A percentile compares a stretch with the other conserved stretches of the same genome.
Evolutionary conservation across 805 yeast species (phyloP).

Genomic region (Saccharomycopsis vini): DNA sequence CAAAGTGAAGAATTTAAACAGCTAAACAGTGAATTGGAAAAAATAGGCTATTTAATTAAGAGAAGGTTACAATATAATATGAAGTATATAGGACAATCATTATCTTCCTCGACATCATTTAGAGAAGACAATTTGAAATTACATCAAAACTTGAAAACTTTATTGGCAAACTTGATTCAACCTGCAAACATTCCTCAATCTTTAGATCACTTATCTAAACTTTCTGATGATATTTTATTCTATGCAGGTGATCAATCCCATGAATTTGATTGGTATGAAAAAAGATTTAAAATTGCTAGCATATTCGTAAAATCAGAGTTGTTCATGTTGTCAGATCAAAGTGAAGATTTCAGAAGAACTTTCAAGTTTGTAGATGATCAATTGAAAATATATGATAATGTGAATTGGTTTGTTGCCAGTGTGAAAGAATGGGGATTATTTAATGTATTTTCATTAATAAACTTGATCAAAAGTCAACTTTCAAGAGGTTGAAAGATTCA

Average conservation of each 20-base stretch:
- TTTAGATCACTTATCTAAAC: constrained; percentile 57
- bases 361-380: constrained; percentile 53
- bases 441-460: constrained; percentile 41
- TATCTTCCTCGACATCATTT: constrained; percentile 24
- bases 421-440: constrained; percentile 73
- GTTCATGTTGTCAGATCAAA: constrained; percentile 69
- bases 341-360: constrained; percentile 48
- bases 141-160: constrained; percentile 26
- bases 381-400: constrained; percentile 40
- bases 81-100: background rate
- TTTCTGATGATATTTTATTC: constrained; percentile 77
- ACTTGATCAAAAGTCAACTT: constrained; percentile 62
- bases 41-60: constrained; percentile 36
- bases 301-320: constrained; percentile 70
- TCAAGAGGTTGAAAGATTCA: constrained; percentile 49
- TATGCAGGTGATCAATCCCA: constrained; percentile 66
- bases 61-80: constrained; percentile 30
- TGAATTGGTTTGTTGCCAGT: constrained; percentile 54
- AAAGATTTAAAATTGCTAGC: constrained; percentile 60
- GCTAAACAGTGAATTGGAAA: constrained; percentile 30
- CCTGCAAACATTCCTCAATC: constrained; percentile 53
- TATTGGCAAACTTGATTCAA: constrained; percentile 48
- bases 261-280: constrained; percentile 91
- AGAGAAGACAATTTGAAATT: constrained; percentile 23
- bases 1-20: constrained; percentile 5